phyloP scores from a whole-genome alignment of 176 grass and related monocot species.

The bread wheat (Triticum aestivum) region IWGSC_CS_RefSeq_v2.1 NC_057813.1:155766301-155766800 shows the following conservation, averaged over 20 bases:
- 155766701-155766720: neutral
- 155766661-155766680: too few relatives aligned
- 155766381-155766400: conserved; percentile 80
- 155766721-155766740: neutral
- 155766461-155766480: neutral
- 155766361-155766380: conserved; percentile 46
- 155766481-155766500: neutral
- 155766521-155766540: neutral
- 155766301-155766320: conserved; percentile 34
- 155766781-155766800: neutral
- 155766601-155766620: neutral
- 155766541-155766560: conserved; percentile 7
- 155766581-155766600: neutral
- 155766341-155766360: conserved; percentile 54
- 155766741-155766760: neutral
- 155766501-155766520: conserved; percentile 5
- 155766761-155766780: neutral
- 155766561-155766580: neutral
- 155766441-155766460: conserved; percentile 24
- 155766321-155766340: conserved; percentile 44
- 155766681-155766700: too few relatives aligned
- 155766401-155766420: conserved; percentile 53
- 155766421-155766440: conserved; percentile 42
- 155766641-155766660: too few relatives aligned
- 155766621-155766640: neutral